phyloP scores from a whole-genome alignment of 495 filamentous ascomycete genomes.

The Glonium stellatum region DNA sequence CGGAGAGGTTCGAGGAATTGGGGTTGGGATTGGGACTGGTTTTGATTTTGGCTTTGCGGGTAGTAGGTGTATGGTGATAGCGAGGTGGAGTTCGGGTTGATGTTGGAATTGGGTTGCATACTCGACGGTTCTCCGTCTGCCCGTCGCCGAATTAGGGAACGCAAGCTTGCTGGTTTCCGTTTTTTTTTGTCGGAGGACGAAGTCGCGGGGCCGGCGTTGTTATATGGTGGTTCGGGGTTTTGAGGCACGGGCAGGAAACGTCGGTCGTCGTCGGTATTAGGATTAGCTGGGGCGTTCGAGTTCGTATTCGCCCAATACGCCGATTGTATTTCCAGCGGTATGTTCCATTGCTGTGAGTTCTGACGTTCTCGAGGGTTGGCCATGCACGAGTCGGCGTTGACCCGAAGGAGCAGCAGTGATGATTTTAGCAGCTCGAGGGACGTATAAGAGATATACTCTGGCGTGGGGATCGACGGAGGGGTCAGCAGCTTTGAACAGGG shows the following conservation, averaged over 20 bases:
- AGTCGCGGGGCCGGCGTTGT: background rate
- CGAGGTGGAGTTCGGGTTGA: background rate
- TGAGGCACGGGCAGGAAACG: too few species aligned
- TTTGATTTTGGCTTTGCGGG: constrained; percentile 4
- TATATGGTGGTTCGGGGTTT: background rate
- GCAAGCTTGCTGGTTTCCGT: constrained; percentile 16
- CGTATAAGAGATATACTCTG: constrained; percentile 4
- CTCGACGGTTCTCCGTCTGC: constrained; percentile 8
- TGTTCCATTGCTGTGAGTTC: background rate
- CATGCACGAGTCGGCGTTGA: background rate
- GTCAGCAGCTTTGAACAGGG: background rate
- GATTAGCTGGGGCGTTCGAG: background rate
- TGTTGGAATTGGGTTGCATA: constrained; percentile 10
- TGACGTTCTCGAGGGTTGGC: background rate
- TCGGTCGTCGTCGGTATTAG: too few species aligned
- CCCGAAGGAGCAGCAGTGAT: background rate
- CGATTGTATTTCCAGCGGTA: background rate
- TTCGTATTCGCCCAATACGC: background rate
- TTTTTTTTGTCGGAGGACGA: constrained; percentile 17
- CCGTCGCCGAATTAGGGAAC: constrained; percentile 19
- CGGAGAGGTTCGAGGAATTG: constrained; percentile 11
- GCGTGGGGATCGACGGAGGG: constrained; percentile 4
- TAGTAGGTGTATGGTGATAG: constrained; percentile 19
- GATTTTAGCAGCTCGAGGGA: constrained; percentile 1
- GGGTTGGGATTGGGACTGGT: background rate